phyloP scores from a whole-genome alignment of 306 rosid genomes.

The Senna siamea region DNA sequence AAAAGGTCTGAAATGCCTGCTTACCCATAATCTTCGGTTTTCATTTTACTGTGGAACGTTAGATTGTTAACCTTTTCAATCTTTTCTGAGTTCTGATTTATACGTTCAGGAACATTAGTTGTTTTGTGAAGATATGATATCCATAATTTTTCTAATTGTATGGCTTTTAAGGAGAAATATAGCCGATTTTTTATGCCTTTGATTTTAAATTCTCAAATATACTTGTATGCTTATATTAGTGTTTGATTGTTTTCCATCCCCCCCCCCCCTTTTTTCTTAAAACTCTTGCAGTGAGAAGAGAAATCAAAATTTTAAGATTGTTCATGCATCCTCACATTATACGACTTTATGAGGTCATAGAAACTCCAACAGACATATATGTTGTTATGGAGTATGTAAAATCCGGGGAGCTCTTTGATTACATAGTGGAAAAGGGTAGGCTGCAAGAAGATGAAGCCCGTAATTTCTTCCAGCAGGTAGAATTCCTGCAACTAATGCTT shows the following conservation, averaged over 20 bases:
- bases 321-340: slow-evolving; percentile 97
- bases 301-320: slow-evolving; percentile 81
- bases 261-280: slow-evolving; percentile 3
- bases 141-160: no score
- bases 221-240: background rate
- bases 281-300: slow-evolving; percentile 80
- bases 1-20: slow-evolving; percentile 63
- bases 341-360: slow-evolving; percentile 87
- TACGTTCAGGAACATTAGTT: slow-evolving; percentile 8
- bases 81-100: slow-evolving; percentile 23
- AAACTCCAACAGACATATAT: slow-evolving; percentile 79
- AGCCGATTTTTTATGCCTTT: slow-evolving; percentile 12
- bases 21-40: slow-evolving; percentile 11
- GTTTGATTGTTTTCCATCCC: background rate
- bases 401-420: slow-evolving; percentile 92
- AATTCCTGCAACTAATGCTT: slow-evolving; percentile 24
- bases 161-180: background rate
- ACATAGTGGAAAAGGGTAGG: slow-evolving; percentile 91
- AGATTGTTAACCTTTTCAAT: slow-evolving; percentile 7
- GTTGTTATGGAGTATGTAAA: slow-evolving; percentile 91
- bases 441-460: slow-evolving; percentile 97
- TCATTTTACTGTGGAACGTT: background rate
- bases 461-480: slow-evolving; percentile 91
- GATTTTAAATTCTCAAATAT: slow-evolving; percentile 19
- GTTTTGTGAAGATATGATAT: slow-evolving; percentile 7